Conservation (phyloP, 495 filamentous ascomycete genomes). For the Platismatia glauca region DNA sequence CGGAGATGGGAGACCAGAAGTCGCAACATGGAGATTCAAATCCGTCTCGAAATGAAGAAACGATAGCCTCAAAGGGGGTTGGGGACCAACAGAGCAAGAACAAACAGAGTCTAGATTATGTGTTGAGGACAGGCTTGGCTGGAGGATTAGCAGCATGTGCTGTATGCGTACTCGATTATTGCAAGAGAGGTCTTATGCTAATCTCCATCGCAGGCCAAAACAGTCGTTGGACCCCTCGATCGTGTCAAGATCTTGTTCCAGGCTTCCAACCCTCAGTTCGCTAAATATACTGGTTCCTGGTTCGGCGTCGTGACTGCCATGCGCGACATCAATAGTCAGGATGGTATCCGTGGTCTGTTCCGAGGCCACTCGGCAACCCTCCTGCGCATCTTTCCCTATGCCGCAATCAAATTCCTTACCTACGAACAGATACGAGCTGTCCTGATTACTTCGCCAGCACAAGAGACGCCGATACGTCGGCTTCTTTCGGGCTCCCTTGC, state of each 20-base stretch:
- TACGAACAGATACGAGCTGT: constrained; percentile 86
- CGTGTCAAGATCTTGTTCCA: constrained; percentile 99
- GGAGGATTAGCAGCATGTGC: constrained; percentile 84
- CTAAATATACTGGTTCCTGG: constrained; percentile 86
- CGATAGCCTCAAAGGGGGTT: constrained; percentile 31
- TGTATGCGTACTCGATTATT: constrained; percentile 40
- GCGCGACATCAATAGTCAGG: constrained; percentile 65
- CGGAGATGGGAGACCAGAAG: constrained; percentile 17
- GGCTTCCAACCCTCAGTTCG: constrained; percentile 84
- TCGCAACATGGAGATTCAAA: constrained; percentile 21
- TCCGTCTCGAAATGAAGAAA: constrained; percentile 31
- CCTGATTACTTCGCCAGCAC: constrained; percentile 56
- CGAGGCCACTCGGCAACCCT: constrained; percentile 91
- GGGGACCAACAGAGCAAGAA: constrained; percentile 31
- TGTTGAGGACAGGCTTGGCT: constrained; percentile 69
- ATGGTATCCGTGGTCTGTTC: constrained; percentile 70
- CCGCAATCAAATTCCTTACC: constrained; percentile 92
- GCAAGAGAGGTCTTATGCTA: neutral
- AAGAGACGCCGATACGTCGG: constrained; percentile 74
- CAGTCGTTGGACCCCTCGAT: constrained; percentile 88
- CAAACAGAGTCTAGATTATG: constrained; percentile 74
- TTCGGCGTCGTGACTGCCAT: constrained; percentile 68
- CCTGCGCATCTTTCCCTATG: constrained; percentile 93
- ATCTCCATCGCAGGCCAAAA: constrained; percentile 65
- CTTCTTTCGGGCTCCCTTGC: constrained; percentile 72